Conservation (phyloP, 257 asterid species). For the Avicennia marina region DNA sequence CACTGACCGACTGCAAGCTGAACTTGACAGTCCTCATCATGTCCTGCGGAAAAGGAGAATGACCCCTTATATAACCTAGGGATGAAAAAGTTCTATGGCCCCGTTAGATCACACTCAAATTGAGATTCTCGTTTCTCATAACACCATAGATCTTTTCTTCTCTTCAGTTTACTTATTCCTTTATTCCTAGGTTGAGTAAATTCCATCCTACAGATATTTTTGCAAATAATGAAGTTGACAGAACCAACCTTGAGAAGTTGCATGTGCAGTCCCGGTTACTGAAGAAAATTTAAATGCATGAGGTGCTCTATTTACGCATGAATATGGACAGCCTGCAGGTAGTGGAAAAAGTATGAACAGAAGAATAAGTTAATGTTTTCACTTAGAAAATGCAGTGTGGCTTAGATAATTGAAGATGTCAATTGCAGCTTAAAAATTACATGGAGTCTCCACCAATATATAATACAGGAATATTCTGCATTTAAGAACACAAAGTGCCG, state of each 20-base stretch:
- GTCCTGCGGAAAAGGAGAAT: slow-evolving; percentile 33
- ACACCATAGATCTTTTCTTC: no score
- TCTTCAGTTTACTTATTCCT: no score
- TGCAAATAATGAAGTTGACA: slow-evolving; percentile 6
- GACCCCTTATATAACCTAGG: background rate
- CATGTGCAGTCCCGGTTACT: slow-evolving; percentile 58
- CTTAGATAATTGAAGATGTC: background rate
- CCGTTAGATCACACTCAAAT: no score
- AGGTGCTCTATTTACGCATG: slow-evolving; percentile 81
- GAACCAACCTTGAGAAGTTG: slow-evolving; percentile 70
- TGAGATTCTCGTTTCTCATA: background rate
- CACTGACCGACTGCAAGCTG: slow-evolving; percentile 77
- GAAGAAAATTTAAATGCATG: slow-evolving; percentile 70
- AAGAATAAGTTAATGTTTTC: background rate
- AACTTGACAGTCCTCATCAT: slow-evolving; percentile 56
- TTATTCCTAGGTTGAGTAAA: background rate
- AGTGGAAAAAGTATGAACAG: background rate
- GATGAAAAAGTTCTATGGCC: background rate
- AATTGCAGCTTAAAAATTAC: no score
- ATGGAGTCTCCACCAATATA: no score
- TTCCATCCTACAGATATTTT: background rate
- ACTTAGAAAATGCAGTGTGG: background rate
- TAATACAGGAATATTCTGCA: no score
- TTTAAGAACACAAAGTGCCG: no score
- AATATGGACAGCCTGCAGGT: slow-evolving; percentile 78